These are phyloP conservation scores for Irpex sp. DNA, from an alignment of 1,284 basidiomycete species.

Conservation along the genomic window DNA sequence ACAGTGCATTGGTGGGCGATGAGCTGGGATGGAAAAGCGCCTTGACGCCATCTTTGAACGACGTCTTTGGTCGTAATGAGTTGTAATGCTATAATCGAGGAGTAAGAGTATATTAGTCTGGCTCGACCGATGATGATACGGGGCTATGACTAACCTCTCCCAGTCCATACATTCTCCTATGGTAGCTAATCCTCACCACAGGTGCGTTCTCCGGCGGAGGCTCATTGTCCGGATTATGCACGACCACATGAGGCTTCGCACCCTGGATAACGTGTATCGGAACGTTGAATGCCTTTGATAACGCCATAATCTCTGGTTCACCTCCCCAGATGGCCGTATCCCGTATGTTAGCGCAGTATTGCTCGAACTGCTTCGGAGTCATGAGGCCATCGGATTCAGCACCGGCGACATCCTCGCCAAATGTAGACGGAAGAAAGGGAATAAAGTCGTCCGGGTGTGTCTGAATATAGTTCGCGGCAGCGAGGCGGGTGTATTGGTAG, in stretches of 20 bases:
- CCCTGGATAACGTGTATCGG: conserved; percentile 93
- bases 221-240: conserved; percentile 59
- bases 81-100: conserved; percentile 73
- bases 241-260: conserved; percentile 78
- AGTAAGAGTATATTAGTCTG: too few relatives aligned
- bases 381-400: conserved; percentile 69
- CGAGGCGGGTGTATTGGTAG: conserved; percentile 58
- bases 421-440: conserved; percentile 83
- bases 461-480: conserved; percentile 83
- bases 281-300: conserved; percentile 80
- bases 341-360: conserved; percentile 80
- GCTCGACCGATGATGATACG: not conserved
- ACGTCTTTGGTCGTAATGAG: conserved; percentile 62
- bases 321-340: conserved; percentile 94
- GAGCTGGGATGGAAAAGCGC: conserved; percentile 24
- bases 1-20: not conserved
- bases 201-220: conserved; percentile 30
- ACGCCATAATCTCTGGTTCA: conserved; percentile 93
- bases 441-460: conserved; percentile 88
- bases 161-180: conserved; percentile 88
- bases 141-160: conserved; percentile 69
- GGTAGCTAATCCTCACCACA: conserved; percentile 82
- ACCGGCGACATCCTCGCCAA: conserved; percentile 75
- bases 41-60: conserved; percentile 39
- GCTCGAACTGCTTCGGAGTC: conserved; percentile 62